Percentiles rank a stretch among this genome's conserved stretches.
Evolutionary conservation across 441 rosid genomes (phyloP).

Genomic region (Populus hybrid): DNA sequence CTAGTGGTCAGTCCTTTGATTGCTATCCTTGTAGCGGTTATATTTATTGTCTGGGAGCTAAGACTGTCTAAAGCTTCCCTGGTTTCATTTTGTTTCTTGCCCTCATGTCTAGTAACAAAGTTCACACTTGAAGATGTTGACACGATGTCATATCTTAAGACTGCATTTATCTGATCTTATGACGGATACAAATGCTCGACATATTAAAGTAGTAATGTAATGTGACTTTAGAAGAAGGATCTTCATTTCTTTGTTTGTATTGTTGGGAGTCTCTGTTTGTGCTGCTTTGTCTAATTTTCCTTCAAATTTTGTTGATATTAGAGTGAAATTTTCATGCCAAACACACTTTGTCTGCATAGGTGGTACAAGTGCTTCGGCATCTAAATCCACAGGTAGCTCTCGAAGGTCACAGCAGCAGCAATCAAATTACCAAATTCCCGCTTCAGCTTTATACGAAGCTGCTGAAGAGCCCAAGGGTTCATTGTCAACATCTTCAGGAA

Average conservation of each 20-base stretch:
- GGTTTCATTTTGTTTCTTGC: background rate
- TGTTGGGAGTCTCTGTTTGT: background rate
- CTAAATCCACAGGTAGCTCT: slow-evolving; percentile 36
- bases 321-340: slow-evolving; percentile 13
- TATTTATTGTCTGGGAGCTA: background rate
- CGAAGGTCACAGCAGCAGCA: slow-evolving; percentile 51
- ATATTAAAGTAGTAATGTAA: background rate
- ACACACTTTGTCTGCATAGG: slow-evolving; percentile 23
- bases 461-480: slow-evolving; percentile 45
- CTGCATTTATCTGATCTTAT: background rate
- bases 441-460: slow-evolving; percentile 75
- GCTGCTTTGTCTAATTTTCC: background rate
- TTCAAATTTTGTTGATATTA: background rate
- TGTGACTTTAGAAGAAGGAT: background rate
- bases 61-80: background rate
- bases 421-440: slow-evolving; percentile 72
- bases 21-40: background rate
- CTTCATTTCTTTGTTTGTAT: background rate
- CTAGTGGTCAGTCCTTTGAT: slow-evolving; percentile 41
- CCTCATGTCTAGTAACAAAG: background rate
- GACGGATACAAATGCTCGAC: background rate
- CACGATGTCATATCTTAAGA: background rate
- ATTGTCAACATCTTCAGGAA: slow-evolving; percentile 25
- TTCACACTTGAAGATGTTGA: background rate
- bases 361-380: slow-evolving; percentile 40